Percentiles rank a stretch among this genome's conserved stretches.
Conservation (phyloP, 1,284 basidiomycete genomes). For the Rhodotorula sp. region DNA sequence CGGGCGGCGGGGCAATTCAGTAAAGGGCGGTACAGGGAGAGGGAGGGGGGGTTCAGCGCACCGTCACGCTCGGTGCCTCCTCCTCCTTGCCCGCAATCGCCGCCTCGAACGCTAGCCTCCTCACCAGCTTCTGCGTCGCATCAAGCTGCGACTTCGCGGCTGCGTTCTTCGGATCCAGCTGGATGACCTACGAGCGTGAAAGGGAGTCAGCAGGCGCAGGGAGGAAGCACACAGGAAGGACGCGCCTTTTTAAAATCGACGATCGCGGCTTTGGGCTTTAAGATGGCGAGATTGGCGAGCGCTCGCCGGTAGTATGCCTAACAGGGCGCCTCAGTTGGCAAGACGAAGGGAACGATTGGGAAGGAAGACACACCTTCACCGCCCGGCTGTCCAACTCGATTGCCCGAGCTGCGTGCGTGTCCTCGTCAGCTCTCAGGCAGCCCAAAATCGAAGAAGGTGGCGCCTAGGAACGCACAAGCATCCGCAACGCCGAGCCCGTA, state of each 20-base stretch:
- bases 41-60: slow-evolving; percentile 49
- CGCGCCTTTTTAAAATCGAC: slow-evolving; percentile 75
- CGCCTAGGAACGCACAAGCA: slow-evolving; percentile 67
- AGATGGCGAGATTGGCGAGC: slow-evolving; percentile 84
- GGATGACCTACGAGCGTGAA: slow-evolving; percentile 57
- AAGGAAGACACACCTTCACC: slow-evolving; percentile 68
- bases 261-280: slow-evolving; percentile 80
- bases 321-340: no score
- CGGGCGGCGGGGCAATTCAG: no score
- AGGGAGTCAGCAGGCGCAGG: not conserved
- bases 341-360: no score
- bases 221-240: not conserved
- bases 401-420: slow-evolving; percentile 65
- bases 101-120: slow-evolving; percentile 54
- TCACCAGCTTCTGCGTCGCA: slow-evolving; percentile 84
- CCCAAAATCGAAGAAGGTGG: not conserved
- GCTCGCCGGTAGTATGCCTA: slow-evolving; percentile 66
- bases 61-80: slow-evolving; percentile 58
- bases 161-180: slow-evolving; percentile 85
- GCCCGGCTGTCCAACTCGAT: slow-evolving; percentile 87
- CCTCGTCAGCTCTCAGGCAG: slow-evolving; percentile 30
- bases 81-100: slow-evolving; percentile 41
- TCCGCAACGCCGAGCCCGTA: slow-evolving; percentile 78
- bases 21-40: not conserved
- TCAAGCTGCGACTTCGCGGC: slow-evolving; percentile 77